Base-by-base conservation (phyloP, 352 stramenopile genomes). In the Peronospora tabacina region DNA sequence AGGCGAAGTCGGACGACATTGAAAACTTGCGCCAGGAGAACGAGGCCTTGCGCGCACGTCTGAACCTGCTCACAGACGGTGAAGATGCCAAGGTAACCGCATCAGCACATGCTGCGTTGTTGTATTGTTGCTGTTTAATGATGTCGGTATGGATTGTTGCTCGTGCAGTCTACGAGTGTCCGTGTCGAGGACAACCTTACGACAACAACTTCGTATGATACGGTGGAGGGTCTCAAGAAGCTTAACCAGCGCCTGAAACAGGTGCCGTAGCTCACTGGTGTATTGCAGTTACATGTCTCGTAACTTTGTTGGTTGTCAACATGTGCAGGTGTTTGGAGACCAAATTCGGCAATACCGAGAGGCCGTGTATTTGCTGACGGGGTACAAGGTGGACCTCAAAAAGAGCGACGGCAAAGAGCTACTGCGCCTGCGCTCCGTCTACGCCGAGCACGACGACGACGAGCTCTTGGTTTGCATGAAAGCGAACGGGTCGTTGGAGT, bases 311-410 rank as follows among this genome's bases (percentile, higher is more conserved):
- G 2, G n/a, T 16, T 17, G 24, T 15, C 26, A 48, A 29, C 41
- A 10, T 39, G 4, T 58, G 17, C 34, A 92, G 72, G 75, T 86
- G 13, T 95, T 91, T 26, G 82, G 72, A 50, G 85, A 95, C 50
- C 80, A 92, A 70, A 95, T 89, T 35, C 76, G 85, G 54, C 82
- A 86, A 44, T 96, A 94, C 54, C 76, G 86, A 32, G 81, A 96
- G 44, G 83, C 85, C 1, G 82, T 96, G 8, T 94, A 90, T 44
- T 72, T 93, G 20, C 69, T 95, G 20, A 95, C 82, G 0, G 87
- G 86, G 7, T 95, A 78, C 64, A 94, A 95, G 55, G 72, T 95
- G 12, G 82, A 94, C 51, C 45, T 94, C 24, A 85, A 84, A 50
- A 86, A 87, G 46, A 88, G 66, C 52, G 85, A 90, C 40, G 76